Evolutionary conservation across 2,329 filamentous ascomycete genomes (phyloP).

Genomic region (Clarireedia homoeocarpa): DNA sequence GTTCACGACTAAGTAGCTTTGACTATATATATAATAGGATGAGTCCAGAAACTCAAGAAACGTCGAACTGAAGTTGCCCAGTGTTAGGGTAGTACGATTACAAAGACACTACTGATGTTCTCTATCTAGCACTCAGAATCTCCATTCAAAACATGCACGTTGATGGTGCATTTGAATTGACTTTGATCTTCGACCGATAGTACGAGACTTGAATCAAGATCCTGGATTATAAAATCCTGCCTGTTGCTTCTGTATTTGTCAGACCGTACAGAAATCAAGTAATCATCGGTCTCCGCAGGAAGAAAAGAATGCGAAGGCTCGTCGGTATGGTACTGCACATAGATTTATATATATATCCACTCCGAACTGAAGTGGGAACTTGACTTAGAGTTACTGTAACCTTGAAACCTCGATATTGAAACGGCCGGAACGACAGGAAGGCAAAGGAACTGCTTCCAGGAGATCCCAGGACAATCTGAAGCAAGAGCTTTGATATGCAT

Average conservation of each 20-base stretch:
- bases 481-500: not conserved
- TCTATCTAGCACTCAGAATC: not conserved
- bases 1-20: slow-evolving; percentile 1
- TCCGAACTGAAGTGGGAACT: too few relatives aligned
- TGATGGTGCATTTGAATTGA: not conserved
- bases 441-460: not conserved
- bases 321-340: too few relatives aligned
- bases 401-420: too few relatives aligned
- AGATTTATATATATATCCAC: too few relatives aligned
- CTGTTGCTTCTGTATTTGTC: too few relatives aligned
- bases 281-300: too few relatives aligned
- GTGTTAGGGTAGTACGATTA: not conserved
- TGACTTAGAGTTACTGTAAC: too few relatives aligned
- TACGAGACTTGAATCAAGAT: not conserved
- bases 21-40: slow-evolving; percentile 5
- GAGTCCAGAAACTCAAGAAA: not conserved
- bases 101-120: not conserved
- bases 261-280: too few relatives aligned
- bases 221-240: not conserved
- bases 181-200: not conserved
- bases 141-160: not conserved
- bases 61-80: not conserved
- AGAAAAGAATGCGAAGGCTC: too few relatives aligned
- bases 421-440: too few relatives aligned
- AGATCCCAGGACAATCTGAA: not conserved